These are phyloP conservation scores for Trichoderma sp. DNA, from an alignment of 2,329 filamentous ascomycete genomes.

Conservation along the genomic window DNA sequence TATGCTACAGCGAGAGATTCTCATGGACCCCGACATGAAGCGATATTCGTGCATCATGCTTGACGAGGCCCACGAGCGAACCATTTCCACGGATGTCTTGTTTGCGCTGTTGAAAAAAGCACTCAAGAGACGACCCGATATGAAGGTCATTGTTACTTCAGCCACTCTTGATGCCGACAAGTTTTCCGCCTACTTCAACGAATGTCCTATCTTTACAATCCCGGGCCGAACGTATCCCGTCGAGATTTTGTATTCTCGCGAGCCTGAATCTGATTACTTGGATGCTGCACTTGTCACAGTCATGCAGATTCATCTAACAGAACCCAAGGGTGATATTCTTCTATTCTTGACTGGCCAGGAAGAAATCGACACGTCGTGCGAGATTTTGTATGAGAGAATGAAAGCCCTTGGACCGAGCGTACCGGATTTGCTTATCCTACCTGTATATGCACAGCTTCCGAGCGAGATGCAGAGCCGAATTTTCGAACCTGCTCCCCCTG, in stretches of 20 bases:
- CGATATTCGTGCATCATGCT: constrained; percentile 97
- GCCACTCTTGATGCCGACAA: constrained; percentile 97
- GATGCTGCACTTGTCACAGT: constrained; percentile 93
- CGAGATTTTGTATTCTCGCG: constrained; percentile 90
- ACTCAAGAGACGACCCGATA: constrained; percentile 76
- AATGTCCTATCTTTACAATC: constrained; percentile 95
- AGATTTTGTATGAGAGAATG: constrained; percentile 93
- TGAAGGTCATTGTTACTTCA: constrained; percentile 95
- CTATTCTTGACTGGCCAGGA: constrained; percentile 96
- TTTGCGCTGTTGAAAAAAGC: constrained; percentile 96
- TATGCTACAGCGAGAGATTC: constrained; percentile 93
- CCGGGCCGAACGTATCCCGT: constrained; percentile 94
- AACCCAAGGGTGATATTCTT: constrained; percentile 91
- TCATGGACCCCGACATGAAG: constrained; percentile 85
- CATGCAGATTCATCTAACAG: constrained; percentile 96
- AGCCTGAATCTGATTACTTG: constrained; percentile 94
- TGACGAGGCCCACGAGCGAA: constrained; percentile 96
- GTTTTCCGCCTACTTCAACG: constrained; percentile 94
- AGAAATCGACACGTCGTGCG: constrained; percentile 93
- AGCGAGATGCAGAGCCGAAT: constrained; percentile 93
- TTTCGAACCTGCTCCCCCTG: constrained; percentile 87
- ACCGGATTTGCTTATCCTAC: constrained; percentile 87
- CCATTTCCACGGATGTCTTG: constrained; percentile 91
- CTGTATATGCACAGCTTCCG: constrained; percentile 93
- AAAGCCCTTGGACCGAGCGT: constrained; percentile 89